Percentiles rank a stretch among this genome's conserved stretches.
Conservation (phyloP, 768 basidiomycete species). For the Pulveroboletus sp. region DNA sequence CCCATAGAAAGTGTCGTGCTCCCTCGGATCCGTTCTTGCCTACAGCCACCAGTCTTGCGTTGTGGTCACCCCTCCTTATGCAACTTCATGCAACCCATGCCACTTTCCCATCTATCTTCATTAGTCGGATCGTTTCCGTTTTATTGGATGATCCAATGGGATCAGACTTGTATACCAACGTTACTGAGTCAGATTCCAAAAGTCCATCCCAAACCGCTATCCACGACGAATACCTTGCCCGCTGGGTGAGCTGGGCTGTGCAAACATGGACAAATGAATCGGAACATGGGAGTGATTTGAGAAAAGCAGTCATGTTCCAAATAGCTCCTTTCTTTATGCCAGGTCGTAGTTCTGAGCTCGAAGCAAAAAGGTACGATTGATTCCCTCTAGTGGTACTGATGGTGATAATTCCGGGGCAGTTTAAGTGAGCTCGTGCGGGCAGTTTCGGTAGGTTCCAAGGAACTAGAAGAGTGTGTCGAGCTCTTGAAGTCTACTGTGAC, state of each 20-base stretch:
- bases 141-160: conserved; percentile 23
- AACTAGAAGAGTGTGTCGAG: conserved; percentile 16
- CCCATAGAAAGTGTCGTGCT: conserved; percentile 50
- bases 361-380: conserved; percentile 32
- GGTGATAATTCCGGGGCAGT: conserved; percentile 15
- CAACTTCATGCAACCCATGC: conserved; percentile 55
- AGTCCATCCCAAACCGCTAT: conserved; percentile 34
- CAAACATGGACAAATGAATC: conserved; percentile 35
- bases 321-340: conserved; percentile 50
- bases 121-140: conserved; percentile 39
- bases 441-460: conserved; percentile 16
- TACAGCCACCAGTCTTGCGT: conserved; percentile 43
- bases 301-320: conserved; percentile 40
- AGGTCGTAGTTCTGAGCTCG: conserved; percentile 20
- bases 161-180: conserved; percentile 11
- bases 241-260: conserved; percentile 65
- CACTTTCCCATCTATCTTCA: conserved; percentile 47
- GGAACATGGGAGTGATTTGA: conserved; percentile 36
- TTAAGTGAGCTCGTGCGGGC: conserved; percentile 18
- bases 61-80: conserved; percentile 64
- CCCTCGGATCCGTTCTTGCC: conserved; percentile 43
- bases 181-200: conserved; percentile 17
- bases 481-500: conserved; percentile 11
- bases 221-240: conserved; percentile 56
- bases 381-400: neutral